These are phyloP conservation scores for Aspergillus baeticus DNA, from an alignment of 495 filamentous ascomycete genomes.

Conservation along the genomic window DNA sequence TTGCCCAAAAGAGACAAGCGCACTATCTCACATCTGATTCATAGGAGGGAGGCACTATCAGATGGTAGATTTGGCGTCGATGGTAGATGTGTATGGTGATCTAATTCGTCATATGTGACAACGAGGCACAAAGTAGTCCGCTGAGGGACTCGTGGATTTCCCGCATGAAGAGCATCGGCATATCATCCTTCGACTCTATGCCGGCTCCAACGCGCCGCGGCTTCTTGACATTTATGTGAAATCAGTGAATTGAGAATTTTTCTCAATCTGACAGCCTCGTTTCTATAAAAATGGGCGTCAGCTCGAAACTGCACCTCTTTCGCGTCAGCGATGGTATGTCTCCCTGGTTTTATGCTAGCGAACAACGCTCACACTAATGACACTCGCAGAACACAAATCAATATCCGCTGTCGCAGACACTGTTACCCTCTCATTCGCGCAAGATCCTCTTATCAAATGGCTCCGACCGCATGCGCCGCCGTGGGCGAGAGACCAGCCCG, in stretches of 20 bases:
- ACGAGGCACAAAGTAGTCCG: too few species aligned
- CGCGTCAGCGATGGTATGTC: not conserved
- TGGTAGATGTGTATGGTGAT: too few species aligned
- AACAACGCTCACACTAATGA: not conserved
- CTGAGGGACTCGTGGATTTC: too few species aligned
- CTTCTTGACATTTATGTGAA: too few species aligned
- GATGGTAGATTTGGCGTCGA: too few species aligned
- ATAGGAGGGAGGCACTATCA: too few species aligned
- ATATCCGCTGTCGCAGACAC: constrained; percentile 23
- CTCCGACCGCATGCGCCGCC: constrained; percentile 26
- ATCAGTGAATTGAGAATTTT: too few species aligned
- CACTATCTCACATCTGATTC: too few species aligned
- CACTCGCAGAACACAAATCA: not conserved
- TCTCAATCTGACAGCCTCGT: not conserved
- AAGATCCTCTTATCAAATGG: constrained; percentile 32
- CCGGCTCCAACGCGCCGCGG: too few species aligned
- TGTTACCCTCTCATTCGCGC: constrained; percentile 26
- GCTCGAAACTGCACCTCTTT: not conserved
- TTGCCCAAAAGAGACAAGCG: constrained; percentile 5
- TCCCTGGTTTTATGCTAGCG: not conserved
- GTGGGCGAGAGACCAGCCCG: constrained; percentile 11
- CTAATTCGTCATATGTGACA: too few species aligned
- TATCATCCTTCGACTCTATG: too few species aligned
- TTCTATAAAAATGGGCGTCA: not conserved
- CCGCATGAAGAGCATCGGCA: too few species aligned